phyloP scores from a whole-genome alignment of 2,329 filamentous ascomycete species.

The Aureobasidium sp. region DNA sequence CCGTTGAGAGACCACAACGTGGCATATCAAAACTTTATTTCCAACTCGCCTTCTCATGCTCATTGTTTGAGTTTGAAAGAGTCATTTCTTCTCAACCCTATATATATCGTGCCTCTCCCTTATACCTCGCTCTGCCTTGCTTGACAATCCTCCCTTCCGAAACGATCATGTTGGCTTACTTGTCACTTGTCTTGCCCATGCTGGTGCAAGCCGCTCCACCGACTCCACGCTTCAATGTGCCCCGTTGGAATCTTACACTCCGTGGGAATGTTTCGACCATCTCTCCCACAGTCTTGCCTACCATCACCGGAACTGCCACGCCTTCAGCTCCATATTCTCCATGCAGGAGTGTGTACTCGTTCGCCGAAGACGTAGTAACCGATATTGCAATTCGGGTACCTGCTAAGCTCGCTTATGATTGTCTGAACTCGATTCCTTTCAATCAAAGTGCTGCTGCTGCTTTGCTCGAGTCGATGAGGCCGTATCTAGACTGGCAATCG shows the following conservation, averaged over 20 bases:
- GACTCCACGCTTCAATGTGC: background rate
- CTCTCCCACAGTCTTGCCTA: background rate
- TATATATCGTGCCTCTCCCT: no score
- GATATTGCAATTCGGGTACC: slow-evolving; percentile 24
- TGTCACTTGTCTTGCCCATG: background rate
- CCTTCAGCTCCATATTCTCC: background rate
- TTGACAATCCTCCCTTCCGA: no score
- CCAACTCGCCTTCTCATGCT: background rate
- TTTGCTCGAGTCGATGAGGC: slow-evolving; percentile 34
- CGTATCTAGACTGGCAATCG: slow-evolving; percentile 40
- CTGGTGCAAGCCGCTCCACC: background rate
- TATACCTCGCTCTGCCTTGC: no score
- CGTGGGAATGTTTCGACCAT: background rate
- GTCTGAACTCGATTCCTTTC: slow-evolving; percentile 37
- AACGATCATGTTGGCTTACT: background rate
- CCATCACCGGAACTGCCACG: background rate
- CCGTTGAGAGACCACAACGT: background rate
- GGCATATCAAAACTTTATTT: background rate
- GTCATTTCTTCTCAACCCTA: no score
- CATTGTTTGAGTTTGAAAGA: background rate
- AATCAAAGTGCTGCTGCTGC: slow-evolving; percentile 32
- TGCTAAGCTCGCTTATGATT: slow-evolving; percentile 37
- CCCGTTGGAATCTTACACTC: background rate
- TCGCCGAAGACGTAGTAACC: background rate
- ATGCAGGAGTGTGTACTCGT: background rate